These are phyloP conservation scores for Pleoardoris graminearum DNA, from an alignment of 2,329 filamentous ascomycete genomes.

Conservation along the genomic window DNA sequence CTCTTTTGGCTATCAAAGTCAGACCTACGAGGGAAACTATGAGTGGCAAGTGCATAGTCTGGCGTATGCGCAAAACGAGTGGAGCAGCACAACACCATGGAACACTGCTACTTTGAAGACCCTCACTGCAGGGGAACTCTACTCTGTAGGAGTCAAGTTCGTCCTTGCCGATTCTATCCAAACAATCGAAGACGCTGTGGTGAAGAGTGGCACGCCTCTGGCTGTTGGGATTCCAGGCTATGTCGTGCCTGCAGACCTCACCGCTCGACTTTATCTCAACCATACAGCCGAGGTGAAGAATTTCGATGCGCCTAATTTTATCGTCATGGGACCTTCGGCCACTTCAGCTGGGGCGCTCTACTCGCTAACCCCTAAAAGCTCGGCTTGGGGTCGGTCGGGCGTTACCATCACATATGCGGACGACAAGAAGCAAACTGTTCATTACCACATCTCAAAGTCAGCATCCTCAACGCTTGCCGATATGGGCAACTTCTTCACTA, in stretches of 20 bases:
- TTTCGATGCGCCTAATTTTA: conserved; percentile 47
- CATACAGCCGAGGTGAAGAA: conserved; percentile 47
- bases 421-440: conserved; percentile 56
- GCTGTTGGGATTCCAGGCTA: conserved; percentile 60
- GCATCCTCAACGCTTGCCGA: conserved; percentile 51
- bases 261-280: conserved; percentile 53
- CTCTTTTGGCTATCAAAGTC: conserved; percentile 47
- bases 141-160: conserved; percentile 58
- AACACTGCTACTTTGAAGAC: conserved; percentile 56
- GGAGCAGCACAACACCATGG: conserved; percentile 57
- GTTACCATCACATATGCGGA: conserved; percentile 55
- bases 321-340: conserved; percentile 31
- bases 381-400: conserved; percentile 55
- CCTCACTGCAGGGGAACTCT: conserved; percentile 50
- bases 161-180: conserved; percentile 52
- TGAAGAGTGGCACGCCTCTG: conserved; percentile 51
- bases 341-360: conserved; percentile 40
- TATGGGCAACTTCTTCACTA: conserved; percentile 59
- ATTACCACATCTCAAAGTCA: conserved; percentile 60
- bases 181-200: conserved; percentile 54
- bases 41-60: conserved; percentile 61
- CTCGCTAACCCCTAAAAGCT: conserved; percentile 48
- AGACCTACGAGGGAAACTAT: conserved; percentile 64
- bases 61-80: conserved; percentile 62
- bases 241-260: conserved; percentile 54